A percentile compares a stretch with the other conserved stretches of the same genome.
Conservation (phyloP, 2,329 filamentous ascomycete species). For the Fusarium tricinctum region DNA sequence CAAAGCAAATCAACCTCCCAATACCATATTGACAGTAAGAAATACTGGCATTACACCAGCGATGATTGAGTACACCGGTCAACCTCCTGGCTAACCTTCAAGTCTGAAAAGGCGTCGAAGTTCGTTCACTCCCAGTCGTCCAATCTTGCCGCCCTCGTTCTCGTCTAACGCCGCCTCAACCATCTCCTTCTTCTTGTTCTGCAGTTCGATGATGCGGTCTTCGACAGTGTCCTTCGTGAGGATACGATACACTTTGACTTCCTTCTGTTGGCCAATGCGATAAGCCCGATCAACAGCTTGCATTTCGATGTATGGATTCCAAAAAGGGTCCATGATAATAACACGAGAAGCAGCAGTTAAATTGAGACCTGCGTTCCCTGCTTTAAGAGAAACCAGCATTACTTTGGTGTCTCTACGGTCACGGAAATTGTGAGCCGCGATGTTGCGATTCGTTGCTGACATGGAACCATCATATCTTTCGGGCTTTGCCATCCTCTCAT, state of each 20-base stretch:
- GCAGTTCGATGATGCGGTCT: conserved; percentile 84
- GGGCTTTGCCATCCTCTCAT: conserved; percentile 72
- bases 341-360: conserved; percentile 86
- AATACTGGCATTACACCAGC: neutral
- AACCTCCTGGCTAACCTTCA: neutral
- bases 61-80: neutral
- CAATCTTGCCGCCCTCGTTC: conserved; percentile 74
- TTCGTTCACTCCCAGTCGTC: conserved; percentile 75
- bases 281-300: conserved; percentile 93
- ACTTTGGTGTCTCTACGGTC: conserved; percentile 75
- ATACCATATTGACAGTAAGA: neutral
- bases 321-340: conserved; percentile 93
- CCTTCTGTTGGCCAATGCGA: conserved; percentile 82
- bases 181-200: conserved; percentile 81
- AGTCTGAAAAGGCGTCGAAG: conserved; percentile 75
- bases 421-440: conserved; percentile 75
- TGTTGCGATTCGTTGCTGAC: conserved; percentile 76
- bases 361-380: conserved; percentile 88
- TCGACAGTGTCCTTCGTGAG: conserved; percentile 85
- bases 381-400: conserved; percentile 84
- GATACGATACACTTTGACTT: conserved; percentile 85
- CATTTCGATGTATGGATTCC: conserved; percentile 94
- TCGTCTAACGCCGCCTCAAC: conserved; percentile 87
- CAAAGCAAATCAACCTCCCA: neutral
- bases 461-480: conserved; percentile 87